Evolutionary conservation across 2,329 filamentous ascomycete species (phyloP).

Genomic region (Coleophoma cylindrospora): DNA sequence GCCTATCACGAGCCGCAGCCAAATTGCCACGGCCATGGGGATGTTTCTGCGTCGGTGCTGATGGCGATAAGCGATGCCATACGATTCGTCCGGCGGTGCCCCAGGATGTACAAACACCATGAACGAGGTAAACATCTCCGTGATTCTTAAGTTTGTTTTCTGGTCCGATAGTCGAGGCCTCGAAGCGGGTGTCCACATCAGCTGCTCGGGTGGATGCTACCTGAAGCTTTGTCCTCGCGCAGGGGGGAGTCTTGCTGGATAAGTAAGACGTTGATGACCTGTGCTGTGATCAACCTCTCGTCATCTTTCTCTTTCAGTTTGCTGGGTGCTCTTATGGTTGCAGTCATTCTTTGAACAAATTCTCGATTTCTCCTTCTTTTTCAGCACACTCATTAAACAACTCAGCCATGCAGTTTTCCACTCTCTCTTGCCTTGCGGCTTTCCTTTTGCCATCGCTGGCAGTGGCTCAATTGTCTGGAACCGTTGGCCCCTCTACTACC

Average conservation of each 20-base stretch:
- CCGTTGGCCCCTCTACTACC: slow-evolving; percentile 38
- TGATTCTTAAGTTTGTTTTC: too few relatives aligned
- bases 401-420: slow-evolving; percentile 9
- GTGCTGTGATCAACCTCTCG: not conserved
- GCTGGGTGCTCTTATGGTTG: not conserved
- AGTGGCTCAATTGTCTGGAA: slow-evolving; percentile 33
- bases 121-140: too few relatives aligned
- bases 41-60: not conserved
- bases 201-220: too few relatives aligned
- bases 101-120: too few relatives aligned
- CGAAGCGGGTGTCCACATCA: too few relatives aligned
- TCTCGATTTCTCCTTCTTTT: not conserved
- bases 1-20: not conserved
- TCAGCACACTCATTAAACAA: not conserved
- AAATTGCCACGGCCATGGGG: not conserved
- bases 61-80: not conserved
- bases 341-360: not conserved
- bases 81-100: not conserved
- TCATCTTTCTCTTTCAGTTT: not conserved
- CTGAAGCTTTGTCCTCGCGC: too few relatives aligned
- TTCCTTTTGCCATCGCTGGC: slow-evolving; percentile 15
- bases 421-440: slow-evolving; percentile 6
- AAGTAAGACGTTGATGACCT: not conserved
- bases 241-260: not conserved
- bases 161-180: too few relatives aligned